Percentiles rank a stretch among this genome's conserved stretches.
Conservation (phyloP, 2,329 filamentous ascomycete species). For the Ciborinia camelliae region DNA sequence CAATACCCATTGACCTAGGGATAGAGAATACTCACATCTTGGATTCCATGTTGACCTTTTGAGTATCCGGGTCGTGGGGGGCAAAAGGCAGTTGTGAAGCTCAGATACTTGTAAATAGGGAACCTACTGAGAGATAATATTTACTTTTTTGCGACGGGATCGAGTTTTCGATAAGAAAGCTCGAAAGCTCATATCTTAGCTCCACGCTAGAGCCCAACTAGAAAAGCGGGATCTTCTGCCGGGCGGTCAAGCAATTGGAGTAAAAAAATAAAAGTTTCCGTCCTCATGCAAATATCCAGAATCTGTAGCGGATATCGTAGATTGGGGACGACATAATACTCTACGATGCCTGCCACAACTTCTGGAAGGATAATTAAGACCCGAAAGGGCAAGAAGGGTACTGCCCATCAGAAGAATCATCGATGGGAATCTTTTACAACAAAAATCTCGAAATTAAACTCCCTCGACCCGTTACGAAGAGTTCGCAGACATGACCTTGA, state of each 20-base stretch:
- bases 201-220: background rate
- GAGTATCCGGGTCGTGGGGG: background rate
- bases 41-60: slow-evolving; percentile 11
- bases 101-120: background rate
- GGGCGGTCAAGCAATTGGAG: slow-evolving; percentile 7
- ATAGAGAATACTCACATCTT: slow-evolving; percentile 20
- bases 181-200: slow-evolving; percentile 19
- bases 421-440: slow-evolving; percentile 88
- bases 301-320: slow-evolving; percentile 13
- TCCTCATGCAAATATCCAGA: background rate
- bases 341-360: slow-evolving; percentile 58
- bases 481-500: slow-evolving; percentile 83
- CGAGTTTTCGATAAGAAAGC: slow-evolving; percentile 17
- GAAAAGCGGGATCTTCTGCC: background rate
- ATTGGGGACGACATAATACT: slow-evolving; percentile 21
- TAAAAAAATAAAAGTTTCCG: slow-evolving; percentile 16
- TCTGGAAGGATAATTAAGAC: slow-evolving; percentile 67
- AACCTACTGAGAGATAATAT: slow-evolving; percentile 8
- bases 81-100: background rate
- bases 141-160: slow-evolving; percentile 16
- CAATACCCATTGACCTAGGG: background rate
- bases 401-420: slow-evolving; percentile 76
- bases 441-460: slow-evolving; percentile 85
- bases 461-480: slow-evolving; percentile 85
- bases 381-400: slow-evolving; percentile 66